Conservation (phyloP, 345 rosid genomes). For the rapeseed (Brassica napus) region Da-Ae NC_063449.1:18147501-18148000, state of each 20-base stretch:
- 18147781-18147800: neutral
- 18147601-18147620: constrained; percentile 70
- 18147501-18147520: constrained; percentile 43
- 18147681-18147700: neutral
- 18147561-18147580: constrained; percentile 67
- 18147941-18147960: constrained; percentile 1
- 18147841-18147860: constrained; percentile 33
- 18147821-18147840: constrained; percentile 41
- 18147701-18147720: neutral
- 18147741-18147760: constrained; percentile 1
- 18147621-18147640: constrained; percentile 87
- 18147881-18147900: constrained; percentile 36
- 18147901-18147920: constrained; percentile 44
- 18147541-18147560: constrained; percentile 55
- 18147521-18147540: constrained; percentile 50
- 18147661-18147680: constrained; percentile 61
- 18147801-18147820: neutral
- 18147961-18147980: constrained; percentile 26
- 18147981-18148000: constrained; percentile 64
- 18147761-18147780: neutral
- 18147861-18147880: constrained; percentile 27
- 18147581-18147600: constrained; percentile 85
- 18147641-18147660: constrained; percentile 85
- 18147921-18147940: constrained; percentile 62
- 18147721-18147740: neutral